phyloP scores from a whole-genome alignment of 176 grass and related monocot species.

The Urochloa ruziziensis region DNA sequence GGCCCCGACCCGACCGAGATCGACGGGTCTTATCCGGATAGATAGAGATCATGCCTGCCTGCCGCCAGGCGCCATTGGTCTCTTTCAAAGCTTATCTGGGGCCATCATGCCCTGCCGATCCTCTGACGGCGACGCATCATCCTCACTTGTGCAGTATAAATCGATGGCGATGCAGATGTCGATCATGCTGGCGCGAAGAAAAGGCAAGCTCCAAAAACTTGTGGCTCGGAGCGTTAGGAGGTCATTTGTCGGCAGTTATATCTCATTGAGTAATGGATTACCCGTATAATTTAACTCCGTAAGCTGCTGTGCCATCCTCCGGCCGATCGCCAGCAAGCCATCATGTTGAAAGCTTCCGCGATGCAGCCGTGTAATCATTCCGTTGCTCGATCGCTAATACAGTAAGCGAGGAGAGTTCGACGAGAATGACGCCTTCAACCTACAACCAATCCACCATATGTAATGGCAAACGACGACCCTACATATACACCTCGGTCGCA shows the following conservation, averaged over 20 bases:
- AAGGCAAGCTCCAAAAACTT: background rate
- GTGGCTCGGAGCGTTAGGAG: background rate
- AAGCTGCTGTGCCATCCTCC: background rate
- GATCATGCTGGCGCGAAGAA: background rate
- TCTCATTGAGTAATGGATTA: background rate
- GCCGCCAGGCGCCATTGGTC: background rate
- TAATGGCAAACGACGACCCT: background rate
- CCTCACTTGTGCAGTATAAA: too few species aligned
- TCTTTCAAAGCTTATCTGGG: background rate
- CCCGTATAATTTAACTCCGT: background rate
- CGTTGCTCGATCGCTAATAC: background rate
- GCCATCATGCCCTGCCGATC: background rate
- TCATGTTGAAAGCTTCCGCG: slow-evolving; percentile 8
- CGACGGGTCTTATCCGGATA: background rate
- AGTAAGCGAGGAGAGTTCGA: background rate
- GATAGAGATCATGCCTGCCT: background rate
- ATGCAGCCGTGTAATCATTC: background rate
- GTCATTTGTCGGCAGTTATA: background rate
- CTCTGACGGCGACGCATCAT: background rate
- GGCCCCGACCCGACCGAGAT: too few species aligned
- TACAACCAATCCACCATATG: background rate
- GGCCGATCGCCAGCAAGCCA: background rate
- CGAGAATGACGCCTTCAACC: background rate
- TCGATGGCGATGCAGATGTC: background rate
- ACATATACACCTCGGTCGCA: background rate